phyloP scores from a whole-genome alignment of 164 flowering plant genomes.

The Vitis vinifera region DNA sequence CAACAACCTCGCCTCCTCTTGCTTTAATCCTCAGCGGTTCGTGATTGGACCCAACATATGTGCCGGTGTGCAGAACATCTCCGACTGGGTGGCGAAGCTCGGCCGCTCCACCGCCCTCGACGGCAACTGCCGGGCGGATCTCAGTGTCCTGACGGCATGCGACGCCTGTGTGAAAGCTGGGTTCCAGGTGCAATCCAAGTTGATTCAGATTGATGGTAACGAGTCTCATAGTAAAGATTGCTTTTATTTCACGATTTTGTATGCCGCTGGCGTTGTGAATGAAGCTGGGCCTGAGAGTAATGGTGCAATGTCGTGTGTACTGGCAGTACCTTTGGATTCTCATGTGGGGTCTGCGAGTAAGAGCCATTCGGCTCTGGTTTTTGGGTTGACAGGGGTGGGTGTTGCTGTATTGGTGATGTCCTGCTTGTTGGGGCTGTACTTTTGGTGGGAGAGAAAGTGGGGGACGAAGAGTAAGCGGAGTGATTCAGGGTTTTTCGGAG shows the following conservation, averaged over 20 bases:
- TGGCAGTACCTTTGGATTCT: slow-evolving; percentile 32
- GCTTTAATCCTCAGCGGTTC: slow-evolving; percentile 45
- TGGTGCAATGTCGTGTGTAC: slow-evolving; percentile 49
- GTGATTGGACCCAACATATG: slow-evolving; percentile 43
- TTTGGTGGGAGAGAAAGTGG: slow-evolving; percentile 36
- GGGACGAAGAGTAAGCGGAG: slow-evolving; percentile 12
- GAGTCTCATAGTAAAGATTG: slow-evolving; percentile 46
- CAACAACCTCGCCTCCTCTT: slow-evolving; percentile 31
- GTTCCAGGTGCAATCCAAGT: slow-evolving; percentile 28
- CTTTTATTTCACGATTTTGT: slow-evolving; percentile 57
- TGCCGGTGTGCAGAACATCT: slow-evolving; percentile 41
- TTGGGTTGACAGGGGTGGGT: slow-evolving; percentile 46
- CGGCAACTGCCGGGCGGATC: slow-evolving; percentile 43
- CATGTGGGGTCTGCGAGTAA: slow-evolving; percentile 7
- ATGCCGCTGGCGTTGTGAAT: slow-evolving; percentile 74
- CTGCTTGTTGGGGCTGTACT: slow-evolving; percentile 32
- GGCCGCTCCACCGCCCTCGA: slow-evolving; percentile 47
- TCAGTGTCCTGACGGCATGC: slow-evolving; percentile 47
- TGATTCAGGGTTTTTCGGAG: slow-evolving; percentile 5
- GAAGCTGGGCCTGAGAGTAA: slow-evolving; percentile 58
- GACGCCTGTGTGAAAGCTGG: slow-evolving; percentile 61
- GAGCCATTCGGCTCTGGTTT: slow-evolving; percentile 23
- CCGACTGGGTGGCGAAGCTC: slow-evolving; percentile 52
- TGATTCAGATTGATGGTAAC: slow-evolving; percentile 52
- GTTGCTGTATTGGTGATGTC: slow-evolving; percentile 37